Evolutionary conservation across 1,284 basidiomycete species (phyloP).

Genomic region (Microbotryomycetes sp.): DNA sequence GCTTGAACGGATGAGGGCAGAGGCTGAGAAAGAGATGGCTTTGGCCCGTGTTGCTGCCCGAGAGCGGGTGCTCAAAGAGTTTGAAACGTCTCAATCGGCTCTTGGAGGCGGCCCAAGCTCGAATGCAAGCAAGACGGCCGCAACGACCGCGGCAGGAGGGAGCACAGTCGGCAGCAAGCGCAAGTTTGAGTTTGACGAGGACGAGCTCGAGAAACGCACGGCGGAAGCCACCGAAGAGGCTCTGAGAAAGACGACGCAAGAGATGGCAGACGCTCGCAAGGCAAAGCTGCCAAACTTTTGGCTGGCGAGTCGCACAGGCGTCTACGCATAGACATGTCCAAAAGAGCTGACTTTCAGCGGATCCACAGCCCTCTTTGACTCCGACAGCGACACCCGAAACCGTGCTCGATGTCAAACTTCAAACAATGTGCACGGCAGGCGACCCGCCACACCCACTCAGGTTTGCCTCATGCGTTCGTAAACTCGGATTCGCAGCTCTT

Average conservation of each 20-base stretch:
- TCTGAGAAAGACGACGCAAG: constrained; percentile 66
- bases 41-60: constrained; percentile 62
- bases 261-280: constrained; percentile 66
- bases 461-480: constrained; percentile 47
- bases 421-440: constrained; percentile 75
- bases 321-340: background rate
- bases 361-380: constrained; percentile 58
- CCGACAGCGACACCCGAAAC: constrained; percentile 59
- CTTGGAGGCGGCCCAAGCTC: constrained; percentile 40
- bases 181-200: constrained; percentile 67
- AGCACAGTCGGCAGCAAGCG: constrained; percentile 57
- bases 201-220: constrained; percentile 60
- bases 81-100: constrained; percentile 71
- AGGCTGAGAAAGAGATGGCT: constrained; percentile 64
- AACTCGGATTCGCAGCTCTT: too few species aligned
- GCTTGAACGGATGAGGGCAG: constrained; percentile 61
- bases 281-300: constrained; percentile 90
- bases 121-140: constrained; percentile 6
- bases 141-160: constrained; percentile 13
- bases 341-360: background rate
- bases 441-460: constrained; percentile 61
- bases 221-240: constrained; percentile 78
- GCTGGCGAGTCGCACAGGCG: constrained; percentile 46
- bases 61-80: constrained; percentile 74
- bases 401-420: constrained; percentile 70